Percentiles rank a stretch among this genome's conserved stretches.
phyloP scores from a whole-genome alignment of 192 early-diverging fungal species.

The Cladochytrium replicatum region DNA sequence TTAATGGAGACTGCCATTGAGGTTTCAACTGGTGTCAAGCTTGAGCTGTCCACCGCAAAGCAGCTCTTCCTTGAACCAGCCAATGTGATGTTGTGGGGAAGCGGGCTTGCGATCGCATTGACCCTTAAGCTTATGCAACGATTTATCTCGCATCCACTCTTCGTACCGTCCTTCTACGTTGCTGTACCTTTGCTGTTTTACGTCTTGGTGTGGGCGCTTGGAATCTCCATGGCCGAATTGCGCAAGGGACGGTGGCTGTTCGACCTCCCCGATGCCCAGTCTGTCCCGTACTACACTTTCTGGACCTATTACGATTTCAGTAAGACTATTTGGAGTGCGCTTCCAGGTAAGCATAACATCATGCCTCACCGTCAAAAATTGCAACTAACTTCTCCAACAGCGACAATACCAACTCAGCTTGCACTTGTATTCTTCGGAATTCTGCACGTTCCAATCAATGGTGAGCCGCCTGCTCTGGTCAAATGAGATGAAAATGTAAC shows the following conservation, averaged over 20 bases:
- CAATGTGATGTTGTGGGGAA: slow-evolving; percentile 69
- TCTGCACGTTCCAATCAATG: slow-evolving; percentile 94
- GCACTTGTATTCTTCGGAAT: slow-evolving; percentile 93
- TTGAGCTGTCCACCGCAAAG: slow-evolving; percentile 48
- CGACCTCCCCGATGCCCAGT: slow-evolving; percentile 46
- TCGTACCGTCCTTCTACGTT: slow-evolving; percentile 87
- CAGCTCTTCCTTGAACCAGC: slow-evolving; percentile 56
- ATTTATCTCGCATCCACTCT: slow-evolving; percentile 61
- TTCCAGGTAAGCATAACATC: slow-evolving; percentile 12
- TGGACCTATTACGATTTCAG: slow-evolving; percentile 65
- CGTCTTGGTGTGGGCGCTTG: slow-evolving; percentile 42
- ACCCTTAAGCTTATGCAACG: slow-evolving; percentile 59
- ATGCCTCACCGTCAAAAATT: no score
- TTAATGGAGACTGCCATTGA: slow-evolving; percentile 86
- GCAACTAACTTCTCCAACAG: not conserved
- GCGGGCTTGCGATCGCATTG: slow-evolving; percentile 44
- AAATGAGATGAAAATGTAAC: not conserved
- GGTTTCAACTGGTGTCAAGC: slow-evolving; percentile 59
- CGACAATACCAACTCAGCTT: slow-evolving; percentile 79
- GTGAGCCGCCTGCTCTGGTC: not conserved
- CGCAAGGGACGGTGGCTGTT: slow-evolving; percentile 80
- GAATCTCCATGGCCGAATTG: slow-evolving; percentile 53
- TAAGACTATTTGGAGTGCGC: slow-evolving; percentile 27
- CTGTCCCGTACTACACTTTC: slow-evolving; percentile 78
- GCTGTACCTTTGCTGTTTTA: slow-evolving; percentile 71